phyloP scores from a whole-genome alignment of 2,329 filamentous ascomycete species.

The Ascochyta viciae-villosae region DNA sequence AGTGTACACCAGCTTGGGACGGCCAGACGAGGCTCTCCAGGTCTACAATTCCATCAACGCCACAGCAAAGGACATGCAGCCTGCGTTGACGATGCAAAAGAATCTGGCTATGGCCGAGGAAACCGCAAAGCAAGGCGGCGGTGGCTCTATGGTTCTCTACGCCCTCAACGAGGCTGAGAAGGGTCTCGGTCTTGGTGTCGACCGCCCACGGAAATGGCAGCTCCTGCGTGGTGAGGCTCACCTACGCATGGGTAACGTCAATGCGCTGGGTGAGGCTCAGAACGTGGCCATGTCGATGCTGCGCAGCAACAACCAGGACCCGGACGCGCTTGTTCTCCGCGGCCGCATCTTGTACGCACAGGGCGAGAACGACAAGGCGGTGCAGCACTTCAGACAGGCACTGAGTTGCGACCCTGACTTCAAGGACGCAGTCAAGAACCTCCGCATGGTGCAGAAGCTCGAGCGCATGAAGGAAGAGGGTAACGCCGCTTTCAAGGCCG shows the following conservation, averaged over 20 bases:
- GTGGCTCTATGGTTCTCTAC: slow-evolving; percentile 89
- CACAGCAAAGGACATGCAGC: slow-evolving; percentile 82
- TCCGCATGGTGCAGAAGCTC: slow-evolving; percentile 89
- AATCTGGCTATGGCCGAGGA: slow-evolving; percentile 83
- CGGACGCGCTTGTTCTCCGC: slow-evolving; percentile 88
- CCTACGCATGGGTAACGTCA: slow-evolving; percentile 88
- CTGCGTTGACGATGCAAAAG: slow-evolving; percentile 84
- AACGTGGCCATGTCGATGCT: slow-evolving; percentile 89
- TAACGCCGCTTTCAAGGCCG: slow-evolving; percentile 87
- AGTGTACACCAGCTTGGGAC: slow-evolving; percentile 86
- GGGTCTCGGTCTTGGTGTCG: slow-evolving; percentile 75
- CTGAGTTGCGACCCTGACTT: slow-evolving; percentile 91
- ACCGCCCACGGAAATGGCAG: slow-evolving; percentile 90
- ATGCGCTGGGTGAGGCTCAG: slow-evolving; percentile 88
- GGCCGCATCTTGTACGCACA: slow-evolving; percentile 87
- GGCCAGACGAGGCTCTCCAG: slow-evolving; percentile 83
- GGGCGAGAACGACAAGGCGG: slow-evolving; percentile 93
- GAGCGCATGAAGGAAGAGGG: slow-evolving; percentile 94
- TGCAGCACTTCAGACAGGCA: slow-evolving; percentile 90
- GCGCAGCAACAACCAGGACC: slow-evolving; percentile 86
- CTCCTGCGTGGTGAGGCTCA: slow-evolving; percentile 91
- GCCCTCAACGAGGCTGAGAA: slow-evolving; percentile 90
- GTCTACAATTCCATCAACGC: slow-evolving; percentile 83
- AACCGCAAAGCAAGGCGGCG: slow-evolving; percentile 74
- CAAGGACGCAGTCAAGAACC: slow-evolving; percentile 84